Conservation (phyloP, 345 rosid genomes). For the Boechera stricta region DNA sequence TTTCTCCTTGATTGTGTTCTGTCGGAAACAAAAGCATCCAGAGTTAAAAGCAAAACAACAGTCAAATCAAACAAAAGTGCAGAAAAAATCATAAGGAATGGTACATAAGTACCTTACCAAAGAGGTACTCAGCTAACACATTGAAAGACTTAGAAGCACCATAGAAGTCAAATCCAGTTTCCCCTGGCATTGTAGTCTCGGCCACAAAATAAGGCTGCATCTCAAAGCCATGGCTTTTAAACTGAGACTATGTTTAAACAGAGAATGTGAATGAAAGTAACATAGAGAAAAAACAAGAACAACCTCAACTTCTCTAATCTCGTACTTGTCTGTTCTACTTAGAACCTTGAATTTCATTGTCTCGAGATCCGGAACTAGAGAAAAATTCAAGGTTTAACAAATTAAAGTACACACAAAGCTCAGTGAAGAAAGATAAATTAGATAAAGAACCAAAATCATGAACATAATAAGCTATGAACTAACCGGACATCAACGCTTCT, state of each 20-base stretch:
- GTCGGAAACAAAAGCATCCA: constrained; percentile 23
- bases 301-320: constrained; percentile 92
- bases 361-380: constrained; percentile 86
- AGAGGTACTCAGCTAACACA: constrained; percentile 87
- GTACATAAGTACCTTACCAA: constrained; percentile 78
- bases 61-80: constrained; percentile 22
- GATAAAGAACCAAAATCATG: too few relatives aligned
- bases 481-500: constrained; percentile 92
- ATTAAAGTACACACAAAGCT: not conserved
- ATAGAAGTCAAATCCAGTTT: constrained; percentile 70
- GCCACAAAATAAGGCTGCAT: constrained; percentile 78
- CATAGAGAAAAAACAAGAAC: not conserved
- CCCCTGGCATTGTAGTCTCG: constrained; percentile 85
- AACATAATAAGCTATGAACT: not conserved
- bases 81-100: constrained; percentile 4
- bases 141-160: constrained; percentile 83
- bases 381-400: not conserved
- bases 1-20: constrained; percentile 68
- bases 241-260: constrained; percentile 12
- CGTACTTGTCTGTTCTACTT: constrained; percentile 62
- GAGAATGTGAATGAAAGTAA: not conserved
- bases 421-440: too few relatives aligned
- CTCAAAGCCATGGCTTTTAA: not conserved
- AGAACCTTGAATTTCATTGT: constrained; percentile 66
- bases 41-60: constrained; percentile 8